Conservation (phyloP, 805 yeast genomes). For the Lipomyces yamadae region DNA sequence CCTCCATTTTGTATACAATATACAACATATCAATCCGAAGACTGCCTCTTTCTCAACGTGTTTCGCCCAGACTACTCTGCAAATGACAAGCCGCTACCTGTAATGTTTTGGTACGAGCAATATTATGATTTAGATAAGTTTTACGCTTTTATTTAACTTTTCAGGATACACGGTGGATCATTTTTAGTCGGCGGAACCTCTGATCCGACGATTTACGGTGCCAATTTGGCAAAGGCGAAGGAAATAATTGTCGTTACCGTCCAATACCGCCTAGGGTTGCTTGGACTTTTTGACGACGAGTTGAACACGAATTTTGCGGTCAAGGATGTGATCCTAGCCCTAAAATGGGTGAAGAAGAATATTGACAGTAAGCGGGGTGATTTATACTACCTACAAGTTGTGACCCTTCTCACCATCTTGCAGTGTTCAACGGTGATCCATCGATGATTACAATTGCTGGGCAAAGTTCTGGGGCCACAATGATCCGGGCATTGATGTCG, state of each 20-base stretch:
- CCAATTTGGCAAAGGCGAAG: conserved; percentile 36
- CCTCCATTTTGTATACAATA: conserved; percentile 35
- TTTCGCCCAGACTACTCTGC: conserved; percentile 23
- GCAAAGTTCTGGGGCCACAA: conserved; percentile 45
- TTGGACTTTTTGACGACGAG: conserved; percentile 38
- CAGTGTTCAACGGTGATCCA: conserved; percentile 45
- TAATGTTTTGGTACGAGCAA: conserved; percentile 26
- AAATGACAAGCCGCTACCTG: conserved; percentile 17
- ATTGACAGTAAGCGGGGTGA: conserved; percentile 32
- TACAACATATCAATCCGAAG: conserved; percentile 29
- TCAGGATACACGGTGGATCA: conserved; percentile 51
- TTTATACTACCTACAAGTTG: not conserved
- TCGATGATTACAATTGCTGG: conserved; percentile 46
- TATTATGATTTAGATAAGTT: not conserved
- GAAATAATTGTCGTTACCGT: conserved; percentile 39
- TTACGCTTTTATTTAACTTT: conserved; percentile 39
- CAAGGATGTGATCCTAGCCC: conserved; percentile 38
- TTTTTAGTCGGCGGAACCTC: conserved; percentile 43
- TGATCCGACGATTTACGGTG: conserved; percentile 41
- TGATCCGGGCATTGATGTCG: conserved; percentile 32
- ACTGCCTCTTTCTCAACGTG: conserved; percentile 35
- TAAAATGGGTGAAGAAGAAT: conserved; percentile 45
- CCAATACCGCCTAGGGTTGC: conserved; percentile 36
- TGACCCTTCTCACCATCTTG: not conserved
- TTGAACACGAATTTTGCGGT: conserved; percentile 32